A percentile compares a stretch with the other conserved stretches of the same genome.
Evolutionary conservation across 805 yeast species (phyloP).

Genomic region (Yamadazyma scolyti): DNA sequence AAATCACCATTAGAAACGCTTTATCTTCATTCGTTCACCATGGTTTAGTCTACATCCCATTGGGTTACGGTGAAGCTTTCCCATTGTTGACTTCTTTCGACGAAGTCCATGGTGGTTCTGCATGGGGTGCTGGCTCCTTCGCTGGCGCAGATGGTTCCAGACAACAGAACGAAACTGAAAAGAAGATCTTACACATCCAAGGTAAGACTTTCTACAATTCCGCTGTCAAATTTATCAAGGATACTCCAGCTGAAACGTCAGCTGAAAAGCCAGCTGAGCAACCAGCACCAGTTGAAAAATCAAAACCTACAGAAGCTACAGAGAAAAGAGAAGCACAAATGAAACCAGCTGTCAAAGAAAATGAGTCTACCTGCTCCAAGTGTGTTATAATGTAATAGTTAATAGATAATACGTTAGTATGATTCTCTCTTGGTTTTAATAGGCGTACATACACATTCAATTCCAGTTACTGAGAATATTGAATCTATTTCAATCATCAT

Average conservation of each 20-base stretch:
- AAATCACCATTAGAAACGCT: conserved; percentile 59
- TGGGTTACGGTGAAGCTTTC: conserved; percentile 46
- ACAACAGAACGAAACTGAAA: conserved; percentile 60
- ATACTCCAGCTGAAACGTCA: conserved; percentile 1
- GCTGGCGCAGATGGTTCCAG: conserved; percentile 79
- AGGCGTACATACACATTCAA: conserved; percentile 9
- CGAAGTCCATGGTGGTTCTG: conserved; percentile 76
- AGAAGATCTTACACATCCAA: conserved; percentile 60
- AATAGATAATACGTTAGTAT: background rate
- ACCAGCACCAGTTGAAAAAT: conserved; percentile 1
- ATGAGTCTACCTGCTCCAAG: conserved; percentile 14
- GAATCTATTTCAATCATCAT: conserved; percentile 1
- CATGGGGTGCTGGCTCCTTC: conserved; percentile 85
- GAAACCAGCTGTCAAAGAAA: conserved; percentile 14
- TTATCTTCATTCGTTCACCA: conserved; percentile 71
- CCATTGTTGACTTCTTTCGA: conserved; percentile 45
- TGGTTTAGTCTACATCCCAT: conserved; percentile 73
- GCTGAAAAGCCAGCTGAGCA: conserved; percentile 5
- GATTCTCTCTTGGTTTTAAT: background rate
- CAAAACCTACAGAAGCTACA: conserved; percentile 1
- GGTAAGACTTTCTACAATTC: conserved; percentile 52
- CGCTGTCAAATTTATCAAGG: conserved; percentile 15
- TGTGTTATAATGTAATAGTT: conserved; percentile 16
- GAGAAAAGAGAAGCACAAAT: conserved; percentile 10
- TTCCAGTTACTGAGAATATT: conserved; percentile 7